Base-by-base conservation (phyloP, 306 rosid species). In the Vachellia pachyceras region DNA sequence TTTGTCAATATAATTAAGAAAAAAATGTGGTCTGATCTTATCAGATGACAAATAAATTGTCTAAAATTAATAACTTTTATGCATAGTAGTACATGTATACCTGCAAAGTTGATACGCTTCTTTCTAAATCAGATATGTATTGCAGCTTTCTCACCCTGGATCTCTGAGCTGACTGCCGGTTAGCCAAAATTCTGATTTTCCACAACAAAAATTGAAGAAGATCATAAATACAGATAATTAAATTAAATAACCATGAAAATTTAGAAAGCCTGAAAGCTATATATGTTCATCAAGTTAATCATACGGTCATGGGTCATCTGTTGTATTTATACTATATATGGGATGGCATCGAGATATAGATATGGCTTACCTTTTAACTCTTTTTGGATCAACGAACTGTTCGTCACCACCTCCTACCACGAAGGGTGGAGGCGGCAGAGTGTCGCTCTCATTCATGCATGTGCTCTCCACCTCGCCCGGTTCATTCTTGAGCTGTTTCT, bases 281-380 rank as follows among this genome's bases (percentile, higher is more conserved):
- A 12, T 63, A 29, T 8, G 6, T 58, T 23, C 29, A 58, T 22
- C 3, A 75, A 40, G 29, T 71, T 55, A 75, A 71, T 37, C 20
- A 47, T 46, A 79, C 86, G 87, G 79, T 80, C 89, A 75, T 84
- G 85, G 76, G 29, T 69, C 57, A 78, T 57, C 6, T 54, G 65
- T 57, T 5, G 15, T 33, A 5, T 20, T 18, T 13, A 33, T 65
- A 25, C 14, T 39, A 66, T 46, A 69, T 47, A 15, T 29, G 2
- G 33, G 33, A 29, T 29, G 1, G 33, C 33, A 29, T 29, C 33
- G 33, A 29, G 33, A 29, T 29, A 2, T 57, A 3, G 73, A 68
- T 71, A 63, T 74, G 86, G 88, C 79, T 90, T 89, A 95, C 99
- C 99, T 91, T 81, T 95, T 95, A 69, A 95, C 96, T 90, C 97